Conservation (phyloP, 495 filamentous ascomycete genomes). For the Peziza echinospora region DNA sequence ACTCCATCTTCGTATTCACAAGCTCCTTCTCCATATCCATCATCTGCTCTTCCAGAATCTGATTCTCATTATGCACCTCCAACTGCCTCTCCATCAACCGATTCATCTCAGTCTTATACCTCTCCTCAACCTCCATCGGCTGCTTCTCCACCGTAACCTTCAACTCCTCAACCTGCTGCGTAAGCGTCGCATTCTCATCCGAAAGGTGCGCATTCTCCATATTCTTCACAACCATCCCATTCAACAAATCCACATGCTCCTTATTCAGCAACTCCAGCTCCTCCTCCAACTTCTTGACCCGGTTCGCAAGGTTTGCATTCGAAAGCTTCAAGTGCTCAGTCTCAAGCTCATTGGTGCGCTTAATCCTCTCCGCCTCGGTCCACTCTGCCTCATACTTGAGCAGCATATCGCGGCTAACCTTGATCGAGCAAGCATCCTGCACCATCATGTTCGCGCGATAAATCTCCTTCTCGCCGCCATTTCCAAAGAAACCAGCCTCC, state of each 20-base stretch:
- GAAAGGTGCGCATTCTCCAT: constrained; percentile 77
- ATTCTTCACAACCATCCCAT: constrained; percentile 72
- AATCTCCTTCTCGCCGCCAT: constrained; percentile 79
- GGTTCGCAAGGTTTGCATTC: constrained; percentile 38
- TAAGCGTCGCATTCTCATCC: constrained; percentile 72
- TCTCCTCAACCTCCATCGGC: constrained; percentile 65
- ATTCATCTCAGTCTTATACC: constrained; percentile 70
- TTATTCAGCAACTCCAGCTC: constrained; percentile 70
- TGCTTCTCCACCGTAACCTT: constrained; percentile 71
- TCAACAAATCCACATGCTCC: constrained; percentile 82
- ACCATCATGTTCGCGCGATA: constrained; percentile 88
- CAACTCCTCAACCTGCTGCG: constrained; percentile 61
- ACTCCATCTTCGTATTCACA: constrained; percentile 83
- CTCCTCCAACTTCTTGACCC: constrained; percentile 67
- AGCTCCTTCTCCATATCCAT: constrained; percentile 85
- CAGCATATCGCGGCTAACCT: constrained; percentile 59
- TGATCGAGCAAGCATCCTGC: constrained; percentile 78
- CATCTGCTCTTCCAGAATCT: constrained; percentile 69
- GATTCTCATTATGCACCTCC: constrained; percentile 88
- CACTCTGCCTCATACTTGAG: constrained; percentile 66
- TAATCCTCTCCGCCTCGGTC: constrained; percentile 61
- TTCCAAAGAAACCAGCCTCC: constrained; percentile 94
- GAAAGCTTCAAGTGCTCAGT: constrained; percentile 50
- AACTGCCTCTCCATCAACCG: constrained; percentile 77
- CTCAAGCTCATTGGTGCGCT: constrained; percentile 65